Percentiles rank a stretch among this genome's conserved stretches.
phyloP scores from a whole-genome alignment of 306 rosid species.

The Cicer pinnatifidum region DNA sequence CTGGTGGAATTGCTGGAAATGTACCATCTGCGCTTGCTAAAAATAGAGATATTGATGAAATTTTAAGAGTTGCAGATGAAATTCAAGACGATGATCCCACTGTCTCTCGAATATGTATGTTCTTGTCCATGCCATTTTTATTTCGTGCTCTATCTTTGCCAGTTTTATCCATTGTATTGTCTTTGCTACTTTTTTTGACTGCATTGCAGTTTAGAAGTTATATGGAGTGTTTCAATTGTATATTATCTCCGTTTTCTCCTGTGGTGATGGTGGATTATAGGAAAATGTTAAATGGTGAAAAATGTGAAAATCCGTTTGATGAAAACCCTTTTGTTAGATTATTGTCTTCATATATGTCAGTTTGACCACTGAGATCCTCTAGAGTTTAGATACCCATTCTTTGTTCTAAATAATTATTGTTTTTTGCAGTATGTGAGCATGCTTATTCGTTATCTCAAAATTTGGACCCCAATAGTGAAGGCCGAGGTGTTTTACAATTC shows the following conservation, averaged over 20 bases:
- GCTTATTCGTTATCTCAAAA: conserved; percentile 87
- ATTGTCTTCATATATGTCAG: background rate
- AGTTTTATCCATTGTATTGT: conserved; percentile 8
- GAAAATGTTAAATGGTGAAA: conserved; percentile 20
- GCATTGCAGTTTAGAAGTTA: conserved; percentile 8
- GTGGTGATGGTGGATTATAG: conserved; percentile 13
- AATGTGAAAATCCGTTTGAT: background rate
- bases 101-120: conserved; percentile 79
- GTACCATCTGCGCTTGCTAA: conserved; percentile 93
- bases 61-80: conserved; percentile 93
- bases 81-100: conserved; percentile 90
- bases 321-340: background rate
- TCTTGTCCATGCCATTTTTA: conserved; percentile 17
- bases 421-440: conserved; percentile 89
- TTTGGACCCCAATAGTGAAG: conserved; percentile 96
- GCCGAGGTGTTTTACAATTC: conserved; percentile 95
- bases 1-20: conserved; percentile 77
- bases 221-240: conserved; percentile 4
- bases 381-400: background rate
- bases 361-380: conserved; percentile 12
- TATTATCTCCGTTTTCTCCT: conserved; percentile 31
- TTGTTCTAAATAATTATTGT: conserved; percentile 36
- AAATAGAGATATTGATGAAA: conserved; percentile 94
- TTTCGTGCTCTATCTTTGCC: conserved; percentile 20
- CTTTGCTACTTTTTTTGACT: conserved; percentile 1